These are phyloP conservation scores for Pisolithus microcarpus DNA, from an alignment of 768 basidiomycete species.

Conservation along the genomic window DNA sequence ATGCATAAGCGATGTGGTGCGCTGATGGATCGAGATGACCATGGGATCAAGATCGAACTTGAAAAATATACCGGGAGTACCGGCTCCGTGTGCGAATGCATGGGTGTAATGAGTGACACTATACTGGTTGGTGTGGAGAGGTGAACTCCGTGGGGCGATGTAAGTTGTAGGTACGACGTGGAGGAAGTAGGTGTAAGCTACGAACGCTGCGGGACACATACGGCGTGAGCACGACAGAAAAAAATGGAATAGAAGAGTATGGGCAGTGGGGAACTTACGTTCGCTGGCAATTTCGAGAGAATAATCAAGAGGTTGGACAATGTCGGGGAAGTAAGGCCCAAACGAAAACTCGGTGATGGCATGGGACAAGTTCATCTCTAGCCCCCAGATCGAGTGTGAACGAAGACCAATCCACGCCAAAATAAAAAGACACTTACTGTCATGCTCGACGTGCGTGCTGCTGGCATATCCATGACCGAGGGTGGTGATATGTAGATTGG, in stretches of 20 bases:
- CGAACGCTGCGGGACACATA: slow-evolving; percentile 49
- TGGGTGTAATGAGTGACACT: slow-evolving; percentile 91
- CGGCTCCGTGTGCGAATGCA: slow-evolving; percentile 62
- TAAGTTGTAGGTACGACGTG: slow-evolving; percentile 96
- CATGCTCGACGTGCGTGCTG: slow-evolving; percentile 81
- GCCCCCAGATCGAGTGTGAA: neutral
- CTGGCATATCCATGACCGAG: slow-evolving; percentile 93
- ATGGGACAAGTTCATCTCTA: slow-evolving; percentile 96
- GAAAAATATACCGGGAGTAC: slow-evolving; percentile 95
- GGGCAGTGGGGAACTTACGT: slow-evolving; percentile 32
- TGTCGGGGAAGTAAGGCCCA: slow-evolving; percentile 92
- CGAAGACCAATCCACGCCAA: neutral
- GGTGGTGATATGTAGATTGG: slow-evolving; percentile 91
- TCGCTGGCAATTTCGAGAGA: slow-evolving; percentile 70
- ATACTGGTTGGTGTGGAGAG: slow-evolving; percentile 78
- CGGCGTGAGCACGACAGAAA: slow-evolving; percentile 1
- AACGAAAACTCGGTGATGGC: slow-evolving; percentile 97
- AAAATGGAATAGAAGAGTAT: too few species aligned
- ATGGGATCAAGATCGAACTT: slow-evolving; percentile 96
- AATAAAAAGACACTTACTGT: slow-evolving; percentile 41
- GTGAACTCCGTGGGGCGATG: slow-evolving; percentile 59
- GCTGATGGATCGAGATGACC: slow-evolving; percentile 76
- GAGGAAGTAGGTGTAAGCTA: slow-evolving; percentile 91
- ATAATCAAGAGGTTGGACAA: slow-evolving; percentile 89
- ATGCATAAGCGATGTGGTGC: slow-evolving; percentile 76